A percentile compares a stretch with the other conserved stretches of the same genome.
Conservation (phyloP, 2,329 filamentous ascomycete species). For the Clonostachys rhizophaga region DNA sequence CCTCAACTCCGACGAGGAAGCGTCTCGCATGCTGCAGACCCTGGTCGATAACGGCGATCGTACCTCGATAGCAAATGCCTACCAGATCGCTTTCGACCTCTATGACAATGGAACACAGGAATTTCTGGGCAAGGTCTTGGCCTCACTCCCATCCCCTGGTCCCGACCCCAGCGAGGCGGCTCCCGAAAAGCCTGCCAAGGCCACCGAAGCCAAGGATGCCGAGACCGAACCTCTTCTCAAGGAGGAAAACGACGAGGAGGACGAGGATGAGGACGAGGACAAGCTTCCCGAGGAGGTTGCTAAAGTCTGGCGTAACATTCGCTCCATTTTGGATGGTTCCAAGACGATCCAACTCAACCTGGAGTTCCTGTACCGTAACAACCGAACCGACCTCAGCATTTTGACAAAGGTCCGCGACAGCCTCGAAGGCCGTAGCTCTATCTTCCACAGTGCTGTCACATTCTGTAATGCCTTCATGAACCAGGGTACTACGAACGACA, state of each 20-base stretch:
- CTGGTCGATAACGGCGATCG: conserved; percentile 77
- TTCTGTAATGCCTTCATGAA: conserved; percentile 99
- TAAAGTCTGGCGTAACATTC: conserved; percentile 58
- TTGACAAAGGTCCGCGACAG: conserved; percentile 96
- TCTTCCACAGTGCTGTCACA: conserved; percentile 96
- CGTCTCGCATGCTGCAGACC: conserved; percentile 77
- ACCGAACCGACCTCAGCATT: conserved; percentile 86
- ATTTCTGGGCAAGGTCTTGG: conserved; percentile 85
- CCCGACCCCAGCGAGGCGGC: conserved; percentile 19
- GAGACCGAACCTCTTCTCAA: conserved; percentile 39
- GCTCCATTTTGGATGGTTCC: conserved; percentile 74
- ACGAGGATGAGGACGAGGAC: conserved; percentile 45
- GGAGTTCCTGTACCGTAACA: conserved; percentile 94
- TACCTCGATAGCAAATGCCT: conserved; percentile 78
- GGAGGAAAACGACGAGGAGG: conserved; percentile 33
- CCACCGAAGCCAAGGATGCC: conserved; percentile 36
- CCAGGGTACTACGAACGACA: conserved; percentile 94
- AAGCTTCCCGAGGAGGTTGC: conserved; percentile 45
- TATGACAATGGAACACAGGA: conserved; percentile 99
- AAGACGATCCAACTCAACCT: conserved; percentile 93
- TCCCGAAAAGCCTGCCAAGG: neutral
- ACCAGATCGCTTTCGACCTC: conserved; percentile 96
- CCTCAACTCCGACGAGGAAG: conserved; percentile 85
- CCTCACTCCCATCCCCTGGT: conserved; percentile 60
- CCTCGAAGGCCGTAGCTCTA: conserved; percentile 91